Percentiles rank a stretch among this genome's conserved stretches.
phyloP scores from a whole-genome alignment of 108 stramenopile genomes.

The Cylindrotheca closterium region DNA sequence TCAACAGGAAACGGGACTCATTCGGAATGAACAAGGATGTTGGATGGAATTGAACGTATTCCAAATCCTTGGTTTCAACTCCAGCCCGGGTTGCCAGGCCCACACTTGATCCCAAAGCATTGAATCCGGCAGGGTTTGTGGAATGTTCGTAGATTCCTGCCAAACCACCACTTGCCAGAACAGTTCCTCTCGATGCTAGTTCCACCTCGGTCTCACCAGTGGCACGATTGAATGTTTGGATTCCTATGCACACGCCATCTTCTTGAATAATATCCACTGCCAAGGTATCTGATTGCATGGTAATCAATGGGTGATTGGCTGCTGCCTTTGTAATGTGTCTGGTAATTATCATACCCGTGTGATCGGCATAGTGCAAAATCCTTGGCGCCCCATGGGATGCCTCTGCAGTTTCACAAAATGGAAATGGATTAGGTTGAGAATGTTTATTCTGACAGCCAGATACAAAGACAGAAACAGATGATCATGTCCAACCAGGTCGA shows the following conservation, averaged over 20 bases:
- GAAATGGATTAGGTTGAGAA: neutral
- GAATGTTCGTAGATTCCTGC: slow-evolving; percentile 92
- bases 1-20: slow-evolving; percentile 87
- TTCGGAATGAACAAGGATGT: slow-evolving; percentile 85
- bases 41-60: slow-evolving; percentile 97
- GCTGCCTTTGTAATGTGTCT: slow-evolving; percentile 81
- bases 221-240: slow-evolving; percentile 44
- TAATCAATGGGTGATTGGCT: slow-evolving; percentile 80
- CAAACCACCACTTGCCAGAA: slow-evolving; percentile 88
- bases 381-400: slow-evolving; percentile 90
- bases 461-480: neutral
- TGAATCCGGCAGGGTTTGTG: slow-evolving; percentile 90
- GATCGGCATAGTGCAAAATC: slow-evolving; percentile 89
- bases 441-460: neutral
- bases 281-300: slow-evolving; percentile 66
- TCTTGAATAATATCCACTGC: slow-evolving; percentile 83
- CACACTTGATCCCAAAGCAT: slow-evolving; percentile 88
- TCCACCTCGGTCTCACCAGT: slow-evolving; percentile 32
- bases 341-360: slow-evolving; percentile 90
- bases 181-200: slow-evolving; percentile 70
- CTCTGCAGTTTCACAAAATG: slow-evolving; percentile 36
- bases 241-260: slow-evolving; percentile 50
- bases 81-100: slow-evolving; percentile 73
- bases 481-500: neutral
- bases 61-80: slow-evolving; percentile 77